Conservation (phyloP, 2,329 filamentous ascomycete species). For the Stagonosporopsis chrysanthemi region DNA sequence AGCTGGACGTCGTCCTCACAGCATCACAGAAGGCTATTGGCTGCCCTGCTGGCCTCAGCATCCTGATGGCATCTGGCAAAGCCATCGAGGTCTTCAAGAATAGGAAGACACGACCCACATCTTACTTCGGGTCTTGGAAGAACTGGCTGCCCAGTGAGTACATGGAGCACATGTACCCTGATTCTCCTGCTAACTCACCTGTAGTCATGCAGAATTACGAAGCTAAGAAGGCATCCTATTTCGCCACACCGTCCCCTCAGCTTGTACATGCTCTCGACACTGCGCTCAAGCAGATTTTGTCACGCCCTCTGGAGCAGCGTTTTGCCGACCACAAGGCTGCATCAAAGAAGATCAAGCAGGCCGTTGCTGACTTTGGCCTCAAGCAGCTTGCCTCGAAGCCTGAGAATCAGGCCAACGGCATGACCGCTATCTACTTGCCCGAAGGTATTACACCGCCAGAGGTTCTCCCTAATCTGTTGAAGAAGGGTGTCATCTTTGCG, state of each 20-base stretch:
- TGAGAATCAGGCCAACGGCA: conserved; percentile 92
- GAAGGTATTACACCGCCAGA: conserved; percentile 82
- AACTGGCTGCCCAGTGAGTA: conserved; percentile 88
- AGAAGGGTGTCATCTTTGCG: conserved; percentile 91
- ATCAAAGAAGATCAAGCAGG: conserved; percentile 86
- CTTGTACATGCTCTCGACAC: conserved; percentile 93
- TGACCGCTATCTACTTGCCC: conserved; percentile 97
- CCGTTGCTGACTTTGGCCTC: conserved; percentile 79
- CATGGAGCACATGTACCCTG: neutral
- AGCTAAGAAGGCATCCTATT: conserved; percentile 96
- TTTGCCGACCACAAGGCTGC: conserved; percentile 81
- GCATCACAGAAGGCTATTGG: conserved; percentile 98
- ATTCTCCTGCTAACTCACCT: conserved; percentile 24
- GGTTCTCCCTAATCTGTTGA: conserved; percentile 81
- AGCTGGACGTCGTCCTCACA: conserved; percentile 89
- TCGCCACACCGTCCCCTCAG: conserved; percentile 94
- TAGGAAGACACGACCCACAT: conserved; percentile 80
- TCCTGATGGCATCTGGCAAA: conserved; percentile 89
- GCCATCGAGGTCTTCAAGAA: conserved; percentile 82
- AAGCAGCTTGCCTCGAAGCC: conserved; percentile 85
- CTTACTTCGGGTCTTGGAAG: conserved; percentile 96
- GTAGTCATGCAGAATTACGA: conserved; percentile 98
- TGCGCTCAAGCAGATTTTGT: conserved; percentile 82
- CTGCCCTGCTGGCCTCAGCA: conserved; percentile 90
- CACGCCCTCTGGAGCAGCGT: conserved; percentile 79